Evolutionary conservation across 441 rosid species (phyloP).

Genomic region (Populus hybrid): DNA sequence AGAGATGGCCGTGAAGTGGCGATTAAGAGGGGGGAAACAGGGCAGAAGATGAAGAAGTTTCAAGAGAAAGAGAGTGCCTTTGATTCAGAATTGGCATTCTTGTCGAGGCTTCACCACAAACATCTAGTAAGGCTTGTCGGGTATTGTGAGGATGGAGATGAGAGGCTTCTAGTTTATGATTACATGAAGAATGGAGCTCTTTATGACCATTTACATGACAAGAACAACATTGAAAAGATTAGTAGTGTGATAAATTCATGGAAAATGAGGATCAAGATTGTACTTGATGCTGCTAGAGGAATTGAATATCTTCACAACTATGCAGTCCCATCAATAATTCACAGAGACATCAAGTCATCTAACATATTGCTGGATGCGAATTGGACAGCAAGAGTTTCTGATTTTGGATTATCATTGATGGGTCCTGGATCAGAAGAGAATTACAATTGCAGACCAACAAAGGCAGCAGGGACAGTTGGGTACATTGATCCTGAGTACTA

Average conservation of each 20-base stretch:
- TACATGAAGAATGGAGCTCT: constrained; percentile 90
- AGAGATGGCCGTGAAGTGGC: constrained; percentile 78
- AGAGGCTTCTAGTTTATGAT: constrained; percentile 77
- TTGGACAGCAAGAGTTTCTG: constrained; percentile 86
- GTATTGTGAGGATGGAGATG: constrained; percentile 78
- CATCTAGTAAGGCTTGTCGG: constrained; percentile 85
- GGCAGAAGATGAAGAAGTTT: constrained; percentile 44
- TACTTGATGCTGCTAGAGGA: constrained; percentile 85
- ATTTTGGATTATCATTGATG: constrained; percentile 80
- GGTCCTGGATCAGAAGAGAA: constrained; percentile 57
- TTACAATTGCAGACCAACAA: constrained; percentile 34
- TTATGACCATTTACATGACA: constrained; percentile 69
- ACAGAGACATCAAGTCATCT: constrained; percentile 90
- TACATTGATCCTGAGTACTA: constrained; percentile 95
- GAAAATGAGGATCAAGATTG: constrained; percentile 81
- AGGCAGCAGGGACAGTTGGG: constrained; percentile 89
- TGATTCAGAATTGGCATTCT: constrained; percentile 68
- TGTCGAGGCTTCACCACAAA: constrained; percentile 84
- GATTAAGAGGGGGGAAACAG: constrained; percentile 68
- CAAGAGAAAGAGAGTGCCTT: constrained; percentile 89
- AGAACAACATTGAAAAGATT: constrained; percentile 42
- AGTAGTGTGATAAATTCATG: constrained; percentile 65
- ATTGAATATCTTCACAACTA: constrained; percentile 88
- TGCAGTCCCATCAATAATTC: constrained; percentile 87
- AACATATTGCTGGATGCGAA: constrained; percentile 67